Conservation (phyloP, 2,329 filamentous ascomycete species). For the Fusarium tanahbumbuense region DNA sequence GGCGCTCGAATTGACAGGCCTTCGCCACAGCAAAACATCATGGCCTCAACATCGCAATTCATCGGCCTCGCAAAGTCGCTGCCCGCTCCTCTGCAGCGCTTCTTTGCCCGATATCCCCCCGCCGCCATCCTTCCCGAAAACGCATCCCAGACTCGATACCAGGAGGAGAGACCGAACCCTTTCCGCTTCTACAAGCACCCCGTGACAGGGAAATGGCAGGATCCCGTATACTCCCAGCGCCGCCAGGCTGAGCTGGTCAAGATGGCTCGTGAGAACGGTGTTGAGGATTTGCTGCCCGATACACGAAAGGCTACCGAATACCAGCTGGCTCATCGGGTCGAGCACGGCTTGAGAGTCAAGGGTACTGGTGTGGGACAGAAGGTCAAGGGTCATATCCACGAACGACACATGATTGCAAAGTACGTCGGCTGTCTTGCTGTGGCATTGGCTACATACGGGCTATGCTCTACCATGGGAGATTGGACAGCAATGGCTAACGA, state of each 20-base stretch:
- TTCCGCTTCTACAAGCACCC: slow-evolving; percentile 85
- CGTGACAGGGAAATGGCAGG: slow-evolving; percentile 82
- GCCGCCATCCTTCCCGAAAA: slow-evolving; percentile 65
- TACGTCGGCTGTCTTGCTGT: slow-evolving; percentile 56
- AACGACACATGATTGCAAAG: slow-evolving; percentile 83
- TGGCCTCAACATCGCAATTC: slow-evolving; percentile 55
- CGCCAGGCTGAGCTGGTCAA: slow-evolving; percentile 93
- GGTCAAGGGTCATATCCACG: slow-evolving; percentile 96
- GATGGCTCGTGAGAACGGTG: slow-evolving; percentile 80
- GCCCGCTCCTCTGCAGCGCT: slow-evolving; percentile 81
- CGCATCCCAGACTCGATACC: slow-evolving; percentile 61
- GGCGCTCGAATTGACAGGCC: slow-evolving; percentile 36
- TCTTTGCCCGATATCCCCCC: slow-evolving; percentile 92
- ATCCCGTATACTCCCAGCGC: slow-evolving; percentile 84
- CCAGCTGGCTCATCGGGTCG: slow-evolving; percentile 76
- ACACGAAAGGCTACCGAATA: slow-evolving; percentile 80
- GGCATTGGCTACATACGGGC: not conserved
- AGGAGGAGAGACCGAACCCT: slow-evolving; percentile 75
- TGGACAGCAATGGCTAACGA: slow-evolving; percentile 31
- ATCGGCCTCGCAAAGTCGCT: slow-evolving; percentile 76
- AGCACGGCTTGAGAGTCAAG: slow-evolving; percentile 86
- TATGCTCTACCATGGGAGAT: not conserved
- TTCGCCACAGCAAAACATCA: slow-evolving; percentile 39
- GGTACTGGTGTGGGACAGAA: slow-evolving; percentile 91
- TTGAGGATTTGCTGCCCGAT: slow-evolving; percentile 83